These are phyloP conservation scores for Cystodermella granulosa DNA, from an alignment of 1,284 basidiomycete species.

Conservation along the genomic window DNA sequence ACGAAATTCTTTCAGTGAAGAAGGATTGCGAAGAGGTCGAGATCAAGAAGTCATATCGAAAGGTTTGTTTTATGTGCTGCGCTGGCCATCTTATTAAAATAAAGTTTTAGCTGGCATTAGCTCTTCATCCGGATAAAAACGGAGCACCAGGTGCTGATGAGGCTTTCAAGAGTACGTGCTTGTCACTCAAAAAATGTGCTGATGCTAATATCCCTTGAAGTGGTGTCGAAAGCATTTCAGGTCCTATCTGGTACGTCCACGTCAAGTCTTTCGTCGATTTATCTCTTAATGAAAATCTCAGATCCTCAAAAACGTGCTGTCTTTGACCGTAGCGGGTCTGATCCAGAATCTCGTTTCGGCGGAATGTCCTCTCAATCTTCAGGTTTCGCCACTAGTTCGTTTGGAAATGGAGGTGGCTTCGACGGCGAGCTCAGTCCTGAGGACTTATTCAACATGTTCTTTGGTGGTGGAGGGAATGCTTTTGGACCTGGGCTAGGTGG, in stretches of 20 bases:
- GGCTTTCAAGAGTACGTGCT: conserved; percentile 87
- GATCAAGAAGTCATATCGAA: conserved; percentile 95
- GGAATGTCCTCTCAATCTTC: conserved; percentile 61
- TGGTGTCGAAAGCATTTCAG: conserved; percentile 98
- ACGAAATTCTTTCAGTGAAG: conserved; percentile 85
- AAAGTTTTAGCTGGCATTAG: conserved; percentile 75
- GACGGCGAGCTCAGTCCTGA: conserved; percentile 90
- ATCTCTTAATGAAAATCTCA: conserved; percentile 20
- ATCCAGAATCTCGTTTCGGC: conserved; percentile 75
- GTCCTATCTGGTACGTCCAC: conserved; percentile 68
- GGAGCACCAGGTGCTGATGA: conserved; percentile 97
- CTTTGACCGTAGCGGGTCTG: conserved; percentile 80
- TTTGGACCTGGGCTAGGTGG: conserved; percentile 45
- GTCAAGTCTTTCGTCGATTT: conserved; percentile 2
- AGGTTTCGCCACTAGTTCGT: conserved; percentile 50
- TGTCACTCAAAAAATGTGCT: conserved; percentile 3
- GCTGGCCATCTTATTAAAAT: neutral
- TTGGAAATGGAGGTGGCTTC: conserved; percentile 52
- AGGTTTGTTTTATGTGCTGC: conserved; percentile 49
- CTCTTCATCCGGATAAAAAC: conserved; percentile 96
- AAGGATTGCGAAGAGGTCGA: conserved; percentile 84
- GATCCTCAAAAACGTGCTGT: conserved; percentile 89
- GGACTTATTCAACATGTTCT: conserved; percentile 99
- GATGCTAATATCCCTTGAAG: conserved; percentile 42
- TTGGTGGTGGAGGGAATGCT: conserved; percentile 65